Percentiles rank a stretch among this genome's conserved stretches.
Evolutionary conservation across 2,329 filamentous ascomycete genomes (phyloP).

Genomic region (Exophiala sp.): DNA sequence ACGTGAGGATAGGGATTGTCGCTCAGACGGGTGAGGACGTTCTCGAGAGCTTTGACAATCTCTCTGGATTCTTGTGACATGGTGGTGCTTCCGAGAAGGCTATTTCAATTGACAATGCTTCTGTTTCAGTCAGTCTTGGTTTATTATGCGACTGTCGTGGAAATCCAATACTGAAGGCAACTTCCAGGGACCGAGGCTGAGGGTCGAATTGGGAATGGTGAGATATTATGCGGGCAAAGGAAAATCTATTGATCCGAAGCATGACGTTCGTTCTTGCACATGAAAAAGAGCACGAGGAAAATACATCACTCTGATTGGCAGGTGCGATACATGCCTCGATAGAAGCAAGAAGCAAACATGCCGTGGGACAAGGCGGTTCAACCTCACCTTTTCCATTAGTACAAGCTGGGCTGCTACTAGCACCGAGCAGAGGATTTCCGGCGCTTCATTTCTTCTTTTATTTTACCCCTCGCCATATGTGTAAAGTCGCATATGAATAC

Average conservation of each 20-base stretch:
- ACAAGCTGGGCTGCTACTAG: too few relatives aligned
- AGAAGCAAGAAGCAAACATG: background rate
- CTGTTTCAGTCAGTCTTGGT: too few relatives aligned
- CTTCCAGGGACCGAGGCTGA: too few relatives aligned
- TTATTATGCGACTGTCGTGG: too few relatives aligned
- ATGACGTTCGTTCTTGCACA: background rate
- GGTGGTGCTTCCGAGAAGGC: too few relatives aligned
- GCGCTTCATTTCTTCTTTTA: background rate
- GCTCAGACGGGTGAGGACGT: constrained; percentile 18
- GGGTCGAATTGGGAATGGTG: background rate
- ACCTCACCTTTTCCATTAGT: background rate
- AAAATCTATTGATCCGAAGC: background rate
- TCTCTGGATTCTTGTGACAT: constrained; percentile 25
- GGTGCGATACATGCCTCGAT: background rate
- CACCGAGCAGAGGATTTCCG: background rate
- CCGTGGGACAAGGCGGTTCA: background rate
- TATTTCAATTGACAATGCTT: too few relatives aligned
- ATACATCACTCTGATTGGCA: constrained; percentile 5
- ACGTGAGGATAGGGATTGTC: constrained; percentile 40
- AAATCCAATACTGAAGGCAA: too few relatives aligned
- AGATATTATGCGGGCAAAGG: background rate
- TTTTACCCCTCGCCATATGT: background rate
- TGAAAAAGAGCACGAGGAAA: background rate
- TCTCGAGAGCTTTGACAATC: constrained; percentile 22
- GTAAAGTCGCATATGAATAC: too few relatives aligned